Evolutionary conservation across 2,329 filamentous ascomycete species (phyloP).

Genomic region (Talaromyces sp.): DNA sequence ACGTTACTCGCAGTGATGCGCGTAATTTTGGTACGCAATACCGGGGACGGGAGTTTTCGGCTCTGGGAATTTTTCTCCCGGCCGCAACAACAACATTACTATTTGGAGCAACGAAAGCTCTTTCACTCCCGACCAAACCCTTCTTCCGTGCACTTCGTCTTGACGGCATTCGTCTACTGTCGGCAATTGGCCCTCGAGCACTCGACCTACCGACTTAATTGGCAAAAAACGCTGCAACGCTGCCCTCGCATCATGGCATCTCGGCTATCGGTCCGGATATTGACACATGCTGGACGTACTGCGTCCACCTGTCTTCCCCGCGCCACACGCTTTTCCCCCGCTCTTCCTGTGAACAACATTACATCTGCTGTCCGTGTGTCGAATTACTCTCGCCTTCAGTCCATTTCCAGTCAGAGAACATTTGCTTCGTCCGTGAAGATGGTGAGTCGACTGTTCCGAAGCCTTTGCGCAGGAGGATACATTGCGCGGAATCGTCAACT

Average conservation of each 20-base stretch:
- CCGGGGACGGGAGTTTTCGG: conserved; percentile 3
- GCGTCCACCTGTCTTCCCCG: conserved; percentile 29
- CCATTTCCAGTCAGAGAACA: conserved; percentile 27
- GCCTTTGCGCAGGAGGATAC: neutral
- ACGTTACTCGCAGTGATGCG: neutral
- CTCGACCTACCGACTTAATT: neutral
- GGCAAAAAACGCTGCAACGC: neutral
- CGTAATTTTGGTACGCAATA: conserved; percentile 3
- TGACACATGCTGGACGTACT: conserved; percentile 28
- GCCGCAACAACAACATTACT: neutral
- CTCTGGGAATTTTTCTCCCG: neutral
- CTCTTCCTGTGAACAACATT: conserved; percentile 17
- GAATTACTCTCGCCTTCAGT: conserved; percentile 33
- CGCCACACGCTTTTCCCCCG: conserved; percentile 21
- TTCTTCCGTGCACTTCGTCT: neutral
- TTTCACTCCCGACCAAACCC: neutral
- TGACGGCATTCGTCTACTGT: neutral
- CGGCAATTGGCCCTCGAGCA: neutral
- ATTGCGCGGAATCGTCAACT: neutral
- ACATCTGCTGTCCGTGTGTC: conserved; percentile 20
- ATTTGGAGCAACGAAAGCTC: neutral
- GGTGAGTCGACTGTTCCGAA: too few relatives aligned
- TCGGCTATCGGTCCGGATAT: conserved; percentile 13
- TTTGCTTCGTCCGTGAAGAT: conserved; percentile 34
- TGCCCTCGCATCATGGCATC: conserved; percentile 5